phyloP scores from a whole-genome alignment of 75 land plant species.

The Picea sitchensis region DNA sequence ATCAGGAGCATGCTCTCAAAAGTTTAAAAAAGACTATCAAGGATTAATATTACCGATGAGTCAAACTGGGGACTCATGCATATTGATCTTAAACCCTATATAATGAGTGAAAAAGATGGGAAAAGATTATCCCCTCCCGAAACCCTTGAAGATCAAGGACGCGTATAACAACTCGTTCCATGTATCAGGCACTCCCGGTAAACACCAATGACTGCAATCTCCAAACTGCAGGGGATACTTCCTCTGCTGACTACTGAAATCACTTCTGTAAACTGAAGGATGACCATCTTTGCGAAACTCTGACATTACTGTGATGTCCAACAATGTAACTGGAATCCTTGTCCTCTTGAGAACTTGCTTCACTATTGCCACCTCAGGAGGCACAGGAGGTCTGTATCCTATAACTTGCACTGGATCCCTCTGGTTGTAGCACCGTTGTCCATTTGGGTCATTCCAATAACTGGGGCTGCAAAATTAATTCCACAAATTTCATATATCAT shows the following conservation, averaged over 20 bases:
- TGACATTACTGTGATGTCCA: conserved; percentile 76
- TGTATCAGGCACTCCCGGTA: conserved; percentile 93
- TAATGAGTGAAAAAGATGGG: too few species aligned
- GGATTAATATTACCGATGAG: too few species aligned
- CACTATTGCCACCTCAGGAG: conserved; percentile 18
- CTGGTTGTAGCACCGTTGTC: conserved; percentile 21
- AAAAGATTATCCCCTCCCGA: too few species aligned
- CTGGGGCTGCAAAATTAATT: conserved; percentile 19
- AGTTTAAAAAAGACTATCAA: too few species aligned
- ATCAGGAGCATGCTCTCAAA: too few species aligned
- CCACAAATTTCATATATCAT: too few species aligned
- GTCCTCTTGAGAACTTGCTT: conserved; percentile 34
- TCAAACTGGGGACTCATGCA: too few species aligned
- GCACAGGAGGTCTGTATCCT: conserved; percentile 37
- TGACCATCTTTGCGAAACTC: conserved; percentile 80
- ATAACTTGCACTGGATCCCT: conserved; percentile 24
- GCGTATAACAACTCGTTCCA: conserved; percentile 85
- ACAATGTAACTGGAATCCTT: conserved; percentile 39
- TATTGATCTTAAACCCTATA: too few species aligned
- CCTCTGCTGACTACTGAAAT: conserved; percentile 33
- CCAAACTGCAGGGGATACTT: conserved; percentile 44
- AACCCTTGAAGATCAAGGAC: conserved; percentile 13
- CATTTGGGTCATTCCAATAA: conserved; percentile 34
- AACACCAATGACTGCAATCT: conserved; percentile 98
- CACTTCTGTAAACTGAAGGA: conserved; percentile 38